phyloP scores from a whole-genome alignment of 805 yeast genomes.

The Cyberlindnera petersonii region DNA sequence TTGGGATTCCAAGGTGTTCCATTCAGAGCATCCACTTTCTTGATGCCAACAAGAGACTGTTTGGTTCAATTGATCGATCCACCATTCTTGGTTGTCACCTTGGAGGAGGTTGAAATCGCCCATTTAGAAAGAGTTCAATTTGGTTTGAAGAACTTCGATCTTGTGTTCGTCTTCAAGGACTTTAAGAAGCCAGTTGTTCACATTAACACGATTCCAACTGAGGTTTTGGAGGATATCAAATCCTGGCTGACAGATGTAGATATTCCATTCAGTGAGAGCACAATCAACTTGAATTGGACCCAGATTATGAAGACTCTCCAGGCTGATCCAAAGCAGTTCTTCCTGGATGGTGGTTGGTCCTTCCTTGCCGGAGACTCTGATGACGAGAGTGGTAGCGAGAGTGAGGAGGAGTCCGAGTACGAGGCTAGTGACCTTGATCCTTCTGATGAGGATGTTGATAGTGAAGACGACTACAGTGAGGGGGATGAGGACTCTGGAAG shows the following conservation, averaged over 20 bases:
- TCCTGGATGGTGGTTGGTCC: conserved; percentile 93
- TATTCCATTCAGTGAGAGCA: conserved; percentile 90
- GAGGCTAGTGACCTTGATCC: conserved; percentile 43
- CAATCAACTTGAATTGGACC: conserved; percentile 92
- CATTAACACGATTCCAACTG: conserved; percentile 92
- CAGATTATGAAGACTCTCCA: conserved; percentile 91
- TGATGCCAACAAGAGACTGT: conserved; percentile 98
- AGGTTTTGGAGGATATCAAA: conserved; percentile 84
- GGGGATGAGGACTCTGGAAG: conserved; percentile 30
- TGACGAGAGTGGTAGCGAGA: conserved; percentile 56
- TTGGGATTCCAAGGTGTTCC: conserved; percentile 98
- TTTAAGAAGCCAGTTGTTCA: conserved; percentile 84
- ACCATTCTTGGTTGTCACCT: conserved; percentile 87
- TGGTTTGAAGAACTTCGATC: conserved; percentile 92
- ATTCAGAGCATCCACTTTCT: conserved; percentile 84
- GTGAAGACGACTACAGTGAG: conserved; percentile 34
- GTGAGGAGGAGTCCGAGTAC: conserved; percentile 64
- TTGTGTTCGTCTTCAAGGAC: conserved; percentile 95
- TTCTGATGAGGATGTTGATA: conserved; percentile 38
- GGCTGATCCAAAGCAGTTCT: conserved; percentile 92
- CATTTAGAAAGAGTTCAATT: conserved; percentile 96
- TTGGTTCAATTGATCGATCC: conserved; percentile 90
- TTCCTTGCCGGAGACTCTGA: conserved; percentile 88
- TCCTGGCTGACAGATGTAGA: conserved; percentile 98
- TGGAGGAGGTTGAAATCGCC: conserved; percentile 90